Evolutionary conservation across 495 filamentous ascomycete genomes (phyloP).

Genomic region (Clohesyomyces aquaticus): DNA sequence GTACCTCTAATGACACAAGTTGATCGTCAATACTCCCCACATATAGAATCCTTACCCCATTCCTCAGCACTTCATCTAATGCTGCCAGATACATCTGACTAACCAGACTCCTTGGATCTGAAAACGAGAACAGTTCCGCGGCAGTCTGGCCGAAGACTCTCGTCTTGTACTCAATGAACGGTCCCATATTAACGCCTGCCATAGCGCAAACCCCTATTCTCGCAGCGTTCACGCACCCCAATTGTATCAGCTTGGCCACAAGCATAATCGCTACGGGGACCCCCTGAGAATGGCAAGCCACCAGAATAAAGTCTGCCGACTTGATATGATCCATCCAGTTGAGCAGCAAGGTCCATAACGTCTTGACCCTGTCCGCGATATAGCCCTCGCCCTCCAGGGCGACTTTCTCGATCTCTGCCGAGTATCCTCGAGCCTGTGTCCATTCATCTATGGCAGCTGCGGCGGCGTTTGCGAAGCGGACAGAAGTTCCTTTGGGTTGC

Average conservation of each 20-base stretch:
- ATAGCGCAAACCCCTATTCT: conserved; percentile 85
- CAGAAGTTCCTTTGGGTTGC: conserved; percentile 92
- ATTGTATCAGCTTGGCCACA: conserved; percentile 85
- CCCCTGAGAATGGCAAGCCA: conserved; percentile 93
- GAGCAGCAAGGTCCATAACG: conserved; percentile 89
- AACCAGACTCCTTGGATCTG: conserved; percentile 73
- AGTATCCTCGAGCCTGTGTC: conserved; percentile 57
- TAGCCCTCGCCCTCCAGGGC: conserved; percentile 98
- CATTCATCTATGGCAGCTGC: conserved; percentile 82
- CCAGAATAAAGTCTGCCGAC: conserved; percentile 81
- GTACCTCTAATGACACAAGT: conserved; percentile 84
- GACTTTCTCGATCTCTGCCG: conserved; percentile 81
- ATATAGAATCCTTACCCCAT: conserved; percentile 81
- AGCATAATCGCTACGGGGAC: conserved; percentile 93
- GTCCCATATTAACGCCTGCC: conserved; percentile 93
- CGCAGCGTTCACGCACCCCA: conserved; percentile 69
- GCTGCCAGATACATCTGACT: conserved; percentile 80
- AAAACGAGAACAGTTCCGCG: conserved; percentile 91
- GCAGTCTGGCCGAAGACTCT: conserved; percentile 84
- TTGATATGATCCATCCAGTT: conserved; percentile 94
- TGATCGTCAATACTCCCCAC: conserved; percentile 96
- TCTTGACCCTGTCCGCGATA: conserved; percentile 84
- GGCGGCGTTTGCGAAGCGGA: conserved; percentile 87
- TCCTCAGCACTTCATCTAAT: conserved; percentile 69
- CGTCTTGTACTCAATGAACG: conserved; percentile 84